phyloP scores from a whole-genome alignment of 1,139 yeast genomes.

The Candida sp. region DNA sequence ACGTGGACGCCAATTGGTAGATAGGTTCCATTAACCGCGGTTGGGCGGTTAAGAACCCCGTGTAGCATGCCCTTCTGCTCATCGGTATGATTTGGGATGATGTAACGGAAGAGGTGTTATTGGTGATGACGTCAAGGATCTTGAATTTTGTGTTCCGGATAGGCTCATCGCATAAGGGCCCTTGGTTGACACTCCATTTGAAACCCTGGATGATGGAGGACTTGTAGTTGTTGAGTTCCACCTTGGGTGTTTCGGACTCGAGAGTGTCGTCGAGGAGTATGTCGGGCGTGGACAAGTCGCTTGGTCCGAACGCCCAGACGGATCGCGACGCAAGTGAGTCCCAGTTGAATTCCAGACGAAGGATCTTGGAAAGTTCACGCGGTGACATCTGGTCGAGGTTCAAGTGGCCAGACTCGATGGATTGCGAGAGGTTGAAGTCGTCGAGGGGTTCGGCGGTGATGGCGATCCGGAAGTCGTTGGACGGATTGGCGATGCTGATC shows the following conservation, averaged over 20 bases:
- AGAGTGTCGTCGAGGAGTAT: slow-evolving; percentile 79
- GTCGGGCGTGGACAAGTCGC: slow-evolving; percentile 54
- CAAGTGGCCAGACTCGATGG: slow-evolving; percentile 58
- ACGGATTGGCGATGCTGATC: slow-evolving; percentile 57
- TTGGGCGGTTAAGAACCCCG: slow-evolving; percentile 77
- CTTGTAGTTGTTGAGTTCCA: slow-evolving; percentile 47
- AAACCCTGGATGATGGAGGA: slow-evolving; percentile 76
- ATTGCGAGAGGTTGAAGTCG: slow-evolving; percentile 50
- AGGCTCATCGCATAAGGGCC: slow-evolving; percentile 91
- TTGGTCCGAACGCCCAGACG: slow-evolving; percentile 81
- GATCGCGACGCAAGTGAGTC: slow-evolving; percentile 86
- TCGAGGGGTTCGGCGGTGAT: slow-evolving; percentile 81
- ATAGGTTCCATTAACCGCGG: slow-evolving; percentile 88
- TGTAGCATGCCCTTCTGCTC: slow-evolving; percentile 82
- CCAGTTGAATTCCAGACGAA: slow-evolving; percentile 72
- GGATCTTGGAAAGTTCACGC: slow-evolving; percentile 49
- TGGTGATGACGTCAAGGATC: slow-evolving; percentile 63
- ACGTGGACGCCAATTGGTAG: slow-evolving; percentile 64
- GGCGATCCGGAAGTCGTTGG: slow-evolving; percentile 62
- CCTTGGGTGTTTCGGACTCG: slow-evolving; percentile 66
- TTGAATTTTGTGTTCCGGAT: slow-evolving; percentile 74
- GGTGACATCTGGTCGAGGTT: slow-evolving; percentile 39
- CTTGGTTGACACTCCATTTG: slow-evolving; percentile 83
- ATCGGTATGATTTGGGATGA: slow-evolving; percentile 81
- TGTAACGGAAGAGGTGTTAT: slow-evolving; percentile 35